Evolutionary conservation across 805 yeast species (phyloP).

Genomic region (Priceomyces medius): DNA sequence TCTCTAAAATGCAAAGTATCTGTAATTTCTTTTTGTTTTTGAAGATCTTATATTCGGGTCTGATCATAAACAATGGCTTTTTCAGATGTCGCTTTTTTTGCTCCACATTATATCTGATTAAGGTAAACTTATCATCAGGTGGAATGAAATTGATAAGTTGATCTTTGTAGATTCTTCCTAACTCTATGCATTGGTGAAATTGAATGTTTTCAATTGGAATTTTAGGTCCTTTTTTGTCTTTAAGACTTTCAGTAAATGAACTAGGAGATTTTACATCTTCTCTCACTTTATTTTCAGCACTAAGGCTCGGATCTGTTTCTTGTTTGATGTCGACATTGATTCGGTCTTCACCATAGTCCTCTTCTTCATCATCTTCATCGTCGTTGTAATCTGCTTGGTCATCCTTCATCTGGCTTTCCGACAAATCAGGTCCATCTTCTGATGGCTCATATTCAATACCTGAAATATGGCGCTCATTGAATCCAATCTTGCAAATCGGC

Average conservation of each 20-base stretch:
- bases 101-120: constrained; percentile 43
- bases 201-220: constrained; percentile 40
- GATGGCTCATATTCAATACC: constrained; percentile 26
- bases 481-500: constrained; percentile 43
- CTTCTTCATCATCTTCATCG: constrained; percentile 8
- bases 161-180: constrained; percentile 62
- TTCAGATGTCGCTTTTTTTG: constrained; percentile 36
- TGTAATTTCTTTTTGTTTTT: constrained; percentile 25
- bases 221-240: constrained; percentile 3
- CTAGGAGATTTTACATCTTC: constrained; percentile 3
- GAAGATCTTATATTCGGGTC: constrained; percentile 32
- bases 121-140: constrained; percentile 59
- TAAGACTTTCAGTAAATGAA: neutral
- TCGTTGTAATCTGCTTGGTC: constrained; percentile 12
- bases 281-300: neutral
- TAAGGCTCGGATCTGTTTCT: neutral
- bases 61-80: constrained; percentile 45
- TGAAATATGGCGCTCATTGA: constrained; percentile 38
- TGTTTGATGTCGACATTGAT: neutral
- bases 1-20: constrained; percentile 32
- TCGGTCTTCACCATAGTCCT: neutral
- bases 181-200: constrained; percentile 68
- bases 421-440: constrained; percentile 8
- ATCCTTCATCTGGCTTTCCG: constrained; percentile 11
- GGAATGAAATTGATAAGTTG: constrained; percentile 79